These are phyloP conservation scores for Fusarium floridanum DNA, from an alignment of 2,329 filamentous ascomycete species.

Conservation along the genomic window DNA sequence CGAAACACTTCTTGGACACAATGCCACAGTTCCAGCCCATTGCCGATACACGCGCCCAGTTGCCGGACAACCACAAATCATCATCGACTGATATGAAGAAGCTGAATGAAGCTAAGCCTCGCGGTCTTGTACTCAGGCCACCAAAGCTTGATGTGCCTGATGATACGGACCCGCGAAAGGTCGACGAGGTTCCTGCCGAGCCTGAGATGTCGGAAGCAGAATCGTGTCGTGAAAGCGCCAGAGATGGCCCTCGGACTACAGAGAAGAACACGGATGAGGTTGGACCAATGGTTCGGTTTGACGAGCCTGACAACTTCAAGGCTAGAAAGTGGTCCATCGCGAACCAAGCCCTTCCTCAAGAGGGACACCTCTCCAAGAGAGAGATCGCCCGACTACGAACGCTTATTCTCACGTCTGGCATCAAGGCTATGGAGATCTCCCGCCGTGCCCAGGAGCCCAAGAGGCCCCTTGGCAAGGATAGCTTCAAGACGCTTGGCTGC, in stretches of 20 bases:
- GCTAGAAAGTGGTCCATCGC: conserved; percentile 66
- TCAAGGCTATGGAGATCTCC: conserved; percentile 87
- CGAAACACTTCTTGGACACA: conserved; percentile 63
- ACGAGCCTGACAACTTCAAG: conserved; percentile 42
- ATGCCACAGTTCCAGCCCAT: conserved; percentile 64
- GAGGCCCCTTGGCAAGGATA: conserved; percentile 49
- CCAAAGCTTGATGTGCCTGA: conserved; percentile 62
- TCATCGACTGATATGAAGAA: conserved; percentile 29
- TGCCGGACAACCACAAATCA: conserved; percentile 30
- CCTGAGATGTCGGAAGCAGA: conserved; percentile 58
- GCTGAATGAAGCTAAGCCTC: conserved; percentile 53
- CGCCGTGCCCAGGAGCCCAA: conserved; percentile 69
- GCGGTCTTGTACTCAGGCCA: conserved; percentile 63
- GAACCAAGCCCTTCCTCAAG: conserved; percentile 56
- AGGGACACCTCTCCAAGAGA: conserved; percentile 66
- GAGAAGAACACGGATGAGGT: conserved; percentile 55
- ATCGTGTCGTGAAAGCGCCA: conserved; percentile 47
- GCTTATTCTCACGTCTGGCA: conserved; percentile 84
- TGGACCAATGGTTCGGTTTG: conserved; percentile 44
- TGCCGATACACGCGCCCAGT: conserved; percentile 42
- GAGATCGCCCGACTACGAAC: conserved; percentile 85
- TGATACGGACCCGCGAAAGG: conserved; percentile 52
- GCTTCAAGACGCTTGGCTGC: conserved; percentile 38
- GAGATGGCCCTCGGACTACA: conserved; percentile 48
- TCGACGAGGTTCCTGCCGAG: conserved; percentile 40